phyloP scores from a whole-genome alignment of 1,139 yeast species.

The Geotrichum reessii region DNA sequence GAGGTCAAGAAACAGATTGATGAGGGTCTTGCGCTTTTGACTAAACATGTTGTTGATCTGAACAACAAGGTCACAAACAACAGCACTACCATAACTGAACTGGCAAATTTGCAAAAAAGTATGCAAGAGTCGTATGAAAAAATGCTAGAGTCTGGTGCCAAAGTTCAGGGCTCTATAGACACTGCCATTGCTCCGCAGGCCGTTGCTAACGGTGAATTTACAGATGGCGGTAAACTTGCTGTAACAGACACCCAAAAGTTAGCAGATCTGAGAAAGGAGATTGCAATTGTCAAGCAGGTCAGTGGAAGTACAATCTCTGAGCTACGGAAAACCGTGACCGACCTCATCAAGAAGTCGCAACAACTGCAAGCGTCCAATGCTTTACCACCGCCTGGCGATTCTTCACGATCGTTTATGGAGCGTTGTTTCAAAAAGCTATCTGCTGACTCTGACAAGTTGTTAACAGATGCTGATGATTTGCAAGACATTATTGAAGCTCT shows the following conservation, averaged over 20 bases:
- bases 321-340: conserved; percentile 43
- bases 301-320: conserved; percentile 44
- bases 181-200: background rate
- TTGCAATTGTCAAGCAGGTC: conserved; percentile 60
- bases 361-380: conserved; percentile 41
- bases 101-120: conserved; percentile 13
- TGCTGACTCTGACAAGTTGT: conserved; percentile 64
- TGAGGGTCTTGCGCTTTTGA: conserved; percentile 31
- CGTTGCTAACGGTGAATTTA: background rate
- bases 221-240: background rate
- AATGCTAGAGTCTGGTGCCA: background rate
- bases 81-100: conserved; percentile 27
- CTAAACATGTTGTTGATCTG: conserved; percentile 35
- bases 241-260: conserved; percentile 32
- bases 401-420: conserved; percentile 68
- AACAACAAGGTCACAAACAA: conserved; percentile 37
- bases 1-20: conserved; percentile 34
- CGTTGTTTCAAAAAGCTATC: conserved; percentile 69
- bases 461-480: conserved; percentile 81
- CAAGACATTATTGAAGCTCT: conserved; percentile 89
- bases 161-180: background rate
- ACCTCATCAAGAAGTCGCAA: conserved; percentile 45
- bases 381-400: conserved; percentile 41
- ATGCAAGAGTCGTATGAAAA: conserved; percentile 14
- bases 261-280: conserved; percentile 46